These are phyloP conservation scores for Priceomyces castillae DNA, from an alignment of 805 yeast species.

Conservation along the genomic window DNA sequence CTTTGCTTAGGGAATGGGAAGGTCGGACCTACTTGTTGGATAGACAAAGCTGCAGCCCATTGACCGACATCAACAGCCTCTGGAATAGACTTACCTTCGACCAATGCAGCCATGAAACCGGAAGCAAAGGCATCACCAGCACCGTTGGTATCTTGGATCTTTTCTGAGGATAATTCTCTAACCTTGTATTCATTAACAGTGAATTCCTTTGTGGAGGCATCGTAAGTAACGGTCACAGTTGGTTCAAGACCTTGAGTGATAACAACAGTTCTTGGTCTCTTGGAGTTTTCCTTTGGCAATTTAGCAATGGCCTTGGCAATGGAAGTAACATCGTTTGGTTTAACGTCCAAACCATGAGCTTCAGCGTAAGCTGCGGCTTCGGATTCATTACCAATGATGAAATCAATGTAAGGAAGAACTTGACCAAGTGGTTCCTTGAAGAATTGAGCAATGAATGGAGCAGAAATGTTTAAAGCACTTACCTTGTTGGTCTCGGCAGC, in stretches of 20 bases:
- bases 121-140: conserved; percentile 99
- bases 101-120: conserved; percentile 89
- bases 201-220: conserved; percentile 45
- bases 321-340: conserved; percentile 58
- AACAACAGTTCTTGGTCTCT: conserved; percentile 77
- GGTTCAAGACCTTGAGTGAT: conserved; percentile 96
- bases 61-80: conserved; percentile 81
- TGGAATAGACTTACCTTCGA: conserved; percentile 61
- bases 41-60: conserved; percentile 91
- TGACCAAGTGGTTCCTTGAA: conserved; percentile 87
- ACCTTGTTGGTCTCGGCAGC: conserved; percentile 80
- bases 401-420: conserved; percentile 83
- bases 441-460: conserved; percentile 94
- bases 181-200: conserved; percentile 60
- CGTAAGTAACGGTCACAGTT: conserved; percentile 71
- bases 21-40: conserved; percentile 93
- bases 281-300: conserved; percentile 68
- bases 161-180: conserved; percentile 60
- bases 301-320: conserved; percentile 82
- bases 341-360: conserved; percentile 59
- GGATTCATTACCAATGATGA: conserved; percentile 90
- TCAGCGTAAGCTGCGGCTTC: conserved; percentile 95
- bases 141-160: conserved; percentile 92
- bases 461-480: conserved; percentile 84
- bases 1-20: conserved; percentile 77